Evolutionary conservation across 148 eudicot genomes (phyloP).

Genomic region (Rhododendron kiyosumense): DNA sequence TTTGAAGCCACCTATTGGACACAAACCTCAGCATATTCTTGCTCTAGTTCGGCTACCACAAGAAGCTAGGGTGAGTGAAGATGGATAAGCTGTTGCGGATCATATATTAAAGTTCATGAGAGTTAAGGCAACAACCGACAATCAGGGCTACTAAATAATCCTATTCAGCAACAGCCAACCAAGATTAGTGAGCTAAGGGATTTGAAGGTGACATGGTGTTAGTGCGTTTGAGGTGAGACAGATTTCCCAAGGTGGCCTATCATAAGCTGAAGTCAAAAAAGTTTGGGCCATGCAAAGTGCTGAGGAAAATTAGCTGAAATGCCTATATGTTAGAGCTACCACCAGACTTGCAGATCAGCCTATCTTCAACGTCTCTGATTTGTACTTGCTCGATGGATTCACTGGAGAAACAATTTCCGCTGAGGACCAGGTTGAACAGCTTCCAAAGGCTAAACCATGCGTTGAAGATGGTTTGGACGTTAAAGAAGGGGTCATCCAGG

Average conservation of each 20-base stretch:
- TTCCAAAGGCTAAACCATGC: no score
- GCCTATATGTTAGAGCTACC: no score
- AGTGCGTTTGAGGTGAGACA: not conserved
- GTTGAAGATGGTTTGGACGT: not conserved
- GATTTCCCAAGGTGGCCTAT: not conserved
- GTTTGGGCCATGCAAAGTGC: not conserved
- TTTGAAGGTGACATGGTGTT: not conserved
- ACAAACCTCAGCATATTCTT: not conserved
- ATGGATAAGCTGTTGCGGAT: not conserved
- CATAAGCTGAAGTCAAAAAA: not conserved
- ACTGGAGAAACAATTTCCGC: no score
- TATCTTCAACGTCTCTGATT: no score
- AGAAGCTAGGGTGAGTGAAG: not conserved
- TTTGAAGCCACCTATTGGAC: not conserved
- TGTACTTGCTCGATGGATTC: no score
- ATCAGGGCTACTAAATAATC: not conserved
- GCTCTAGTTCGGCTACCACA: not conserved
- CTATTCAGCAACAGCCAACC: not conserved
- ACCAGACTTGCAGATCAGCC: no score
- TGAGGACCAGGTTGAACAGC: no score
- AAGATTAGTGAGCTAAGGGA: not conserved
- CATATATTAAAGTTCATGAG: not conserved
- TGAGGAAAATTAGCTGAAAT: no score
- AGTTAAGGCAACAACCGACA: not conserved
- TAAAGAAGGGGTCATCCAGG: not conserved